Conservation (phyloP, 2,329 filamentous ascomycete species). For the Pyricularia grisea region DNA sequence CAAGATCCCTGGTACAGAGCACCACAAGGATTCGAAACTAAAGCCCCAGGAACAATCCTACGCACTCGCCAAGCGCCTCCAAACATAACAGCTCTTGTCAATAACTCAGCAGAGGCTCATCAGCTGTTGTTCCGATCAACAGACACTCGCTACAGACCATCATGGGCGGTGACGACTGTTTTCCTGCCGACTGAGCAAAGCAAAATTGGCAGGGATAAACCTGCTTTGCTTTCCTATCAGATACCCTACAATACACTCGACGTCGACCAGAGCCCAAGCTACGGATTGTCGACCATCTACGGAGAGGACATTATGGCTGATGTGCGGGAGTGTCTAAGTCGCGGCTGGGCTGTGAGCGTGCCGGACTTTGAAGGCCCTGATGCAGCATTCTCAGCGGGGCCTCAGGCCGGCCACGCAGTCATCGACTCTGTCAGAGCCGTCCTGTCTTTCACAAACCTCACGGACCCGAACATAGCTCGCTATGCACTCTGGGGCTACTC, state of each 20-base stretch:
- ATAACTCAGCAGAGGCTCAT: constrained; percentile 15
- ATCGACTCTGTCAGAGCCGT: constrained; percentile 32
- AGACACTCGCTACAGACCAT: constrained; percentile 20
- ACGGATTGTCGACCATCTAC: constrained; percentile 17
- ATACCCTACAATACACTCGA: constrained; percentile 27
- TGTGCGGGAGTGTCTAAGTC: constrained; percentile 22
- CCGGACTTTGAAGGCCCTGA: constrained; percentile 34
- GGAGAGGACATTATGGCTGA: constrained; percentile 14
- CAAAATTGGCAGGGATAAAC: background rate
- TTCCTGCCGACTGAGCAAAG: constrained; percentile 15
- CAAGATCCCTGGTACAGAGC: constrained; percentile 23
- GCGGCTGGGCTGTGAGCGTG: constrained; percentile 33
- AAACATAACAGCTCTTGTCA: constrained; percentile 13
- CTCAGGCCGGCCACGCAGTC: constrained; percentile 30
- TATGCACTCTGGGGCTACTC: constrained; percentile 43
- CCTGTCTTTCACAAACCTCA: constrained; percentile 12
- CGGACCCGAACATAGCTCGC: constrained; percentile 18
- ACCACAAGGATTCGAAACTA: constrained; percentile 17
- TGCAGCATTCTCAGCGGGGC: constrained; percentile 31
- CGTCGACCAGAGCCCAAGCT: constrained; percentile 28
- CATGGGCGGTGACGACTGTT: constrained; percentile 29
- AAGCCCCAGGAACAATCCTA: constrained; percentile 18
- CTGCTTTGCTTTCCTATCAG: constrained; percentile 29
- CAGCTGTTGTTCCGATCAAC: constrained; percentile 29
- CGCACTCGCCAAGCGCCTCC: constrained; percentile 18